Base-by-base conservation (phyloP, 768 basidiomycete genomes). In the Royoungia palumana region DNA sequence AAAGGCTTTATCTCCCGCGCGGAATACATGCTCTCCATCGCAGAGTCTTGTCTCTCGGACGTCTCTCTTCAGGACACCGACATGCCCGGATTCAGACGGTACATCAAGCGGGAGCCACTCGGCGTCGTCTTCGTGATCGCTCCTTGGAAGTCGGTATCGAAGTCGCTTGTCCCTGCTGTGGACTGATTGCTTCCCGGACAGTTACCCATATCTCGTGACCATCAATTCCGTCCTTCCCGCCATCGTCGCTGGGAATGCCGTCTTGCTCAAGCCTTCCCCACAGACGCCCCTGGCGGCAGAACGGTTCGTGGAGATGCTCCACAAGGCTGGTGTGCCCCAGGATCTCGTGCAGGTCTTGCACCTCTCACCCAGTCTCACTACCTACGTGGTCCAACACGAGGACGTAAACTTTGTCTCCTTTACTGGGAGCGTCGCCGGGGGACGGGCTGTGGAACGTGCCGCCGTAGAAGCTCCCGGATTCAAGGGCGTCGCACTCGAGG, bases 191-290 rank as follows among this genome's bases (percentile, higher is more conserved):
- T 7, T 6, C 27, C 13, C 20, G 16, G 22, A 20, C 11, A 94
- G 89, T 66, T 95, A 79, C 68, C 94, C 94, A 0, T 94, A 93
- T 70, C 82, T 98, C 27, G 85, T 85, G 30, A 82, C 90, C 32
- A 79, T 97, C 67, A 99, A 99, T 69, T 84, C 90, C 4, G 82
- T 98, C 43, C 78, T 99, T 20, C 96, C 96, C 2, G 90, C 93
- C 1, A 73, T 99, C 54, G 73, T 98, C 24, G 83, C 94, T 6
- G 89, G 96, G 25, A 98, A 99, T 65, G 70, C 89, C 0, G 89
- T 97, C 11, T 65, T 99, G 38, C 73, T 98, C 63, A 99, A 98
- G 66, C 95, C 96, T 0, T 95, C 94, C 2, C 96, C 96, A 0
- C 96, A 99, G 63, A 97, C 94, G 0, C 95, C 96, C 5, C 73